Evolutionary conservation across 306 rosid genomes (phyloP).

Genomic region (Acacia acuminata): DNA sequence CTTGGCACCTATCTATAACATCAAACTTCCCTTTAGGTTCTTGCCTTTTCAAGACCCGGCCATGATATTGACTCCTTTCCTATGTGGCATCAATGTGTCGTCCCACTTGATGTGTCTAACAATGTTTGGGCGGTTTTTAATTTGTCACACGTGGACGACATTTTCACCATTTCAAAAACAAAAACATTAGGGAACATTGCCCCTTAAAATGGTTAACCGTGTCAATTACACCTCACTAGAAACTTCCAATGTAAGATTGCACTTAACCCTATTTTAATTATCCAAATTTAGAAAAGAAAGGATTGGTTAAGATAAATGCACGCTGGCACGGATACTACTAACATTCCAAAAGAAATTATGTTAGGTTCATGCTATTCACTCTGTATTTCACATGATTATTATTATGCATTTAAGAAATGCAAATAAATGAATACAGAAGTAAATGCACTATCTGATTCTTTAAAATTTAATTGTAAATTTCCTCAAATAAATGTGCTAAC

Average conservation of each 20-base stretch:
- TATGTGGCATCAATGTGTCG: no score
- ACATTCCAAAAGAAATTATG: not conserved
- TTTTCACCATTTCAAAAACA: not conserved
- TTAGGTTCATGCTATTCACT: not conserved
- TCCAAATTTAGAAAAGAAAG: not conserved
- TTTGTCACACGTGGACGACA: no score
- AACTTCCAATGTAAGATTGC: no score
- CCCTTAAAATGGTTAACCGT: no score
- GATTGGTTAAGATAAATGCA: not conserved
- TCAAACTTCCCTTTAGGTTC: no score
- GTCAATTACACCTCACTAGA: not conserved
- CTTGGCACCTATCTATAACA: no score
- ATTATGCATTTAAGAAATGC: not conserved
- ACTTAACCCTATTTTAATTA: not conserved
- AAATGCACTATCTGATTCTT: slow-evolving; percentile 6
- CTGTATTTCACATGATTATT: not conserved
- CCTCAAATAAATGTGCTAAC: slow-evolving; percentile 14
- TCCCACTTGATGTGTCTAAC: not conserved
- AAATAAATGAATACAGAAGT: not conserved
- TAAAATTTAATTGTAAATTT: slow-evolving; percentile 3
- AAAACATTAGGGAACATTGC: not conserved
- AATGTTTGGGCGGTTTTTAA: not conserved
- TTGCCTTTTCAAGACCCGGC: no score
- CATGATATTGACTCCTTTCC: not conserved
- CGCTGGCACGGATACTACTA: not conserved